Percentiles rank a stretch among this genome's conserved stretches.
These are phyloP conservation scores for Phialemoniopsis sp. DNA, from an alignment of 2,329 filamentous ascomycete genomes.

Conservation along the genomic window DNA sequence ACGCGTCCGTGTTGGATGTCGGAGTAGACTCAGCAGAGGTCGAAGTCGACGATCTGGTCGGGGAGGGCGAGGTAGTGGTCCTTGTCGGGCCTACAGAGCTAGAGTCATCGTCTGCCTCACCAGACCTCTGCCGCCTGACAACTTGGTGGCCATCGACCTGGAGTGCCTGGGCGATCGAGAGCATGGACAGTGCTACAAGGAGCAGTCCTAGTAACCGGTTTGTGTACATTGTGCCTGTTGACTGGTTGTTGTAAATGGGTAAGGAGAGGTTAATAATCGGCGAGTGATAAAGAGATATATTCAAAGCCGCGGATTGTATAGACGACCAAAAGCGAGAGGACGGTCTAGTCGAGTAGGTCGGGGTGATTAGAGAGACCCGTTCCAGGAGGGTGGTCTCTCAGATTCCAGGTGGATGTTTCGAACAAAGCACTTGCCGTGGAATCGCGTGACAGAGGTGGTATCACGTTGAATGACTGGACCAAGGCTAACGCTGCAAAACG, in stretches of 20 bases:
- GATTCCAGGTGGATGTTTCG: too few relatives aligned
- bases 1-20: slow-evolving; percentile 5
- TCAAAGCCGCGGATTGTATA: too few relatives aligned
- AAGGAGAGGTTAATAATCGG: background rate
- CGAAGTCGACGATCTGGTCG: slow-evolving; percentile 3
- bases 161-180: slow-evolving; percentile 39
- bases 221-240: slow-evolving; percentile 38
- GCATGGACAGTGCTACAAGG: slow-evolving; percentile 42
- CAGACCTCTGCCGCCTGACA: slow-evolving; percentile 13
- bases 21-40: slow-evolving; percentile 11
- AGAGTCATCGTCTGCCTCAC: slow-evolving; percentile 4
- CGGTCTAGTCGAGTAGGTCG: too few relatives aligned
- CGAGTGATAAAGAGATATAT: background rate
- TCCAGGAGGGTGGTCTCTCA: too few relatives aligned
- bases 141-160: slow-evolving; percentile 21
- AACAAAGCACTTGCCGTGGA: too few relatives aligned
- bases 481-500: too few relatives aligned
- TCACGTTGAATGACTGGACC: too few relatives aligned
- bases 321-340: too few relatives aligned
- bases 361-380: too few relatives aligned
- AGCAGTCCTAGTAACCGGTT: slow-evolving; percentile 40
- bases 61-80: slow-evolving; percentile 1
- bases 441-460: too few relatives aligned
- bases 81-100: slow-evolving; percentile 8
- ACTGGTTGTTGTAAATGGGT: background rate